Evolutionary conservation across 2,329 filamentous ascomycete genomes (phyloP), one percentile per base, ranked within the genome.

Genomic region (Neoarthrinium moseri): DNA sequence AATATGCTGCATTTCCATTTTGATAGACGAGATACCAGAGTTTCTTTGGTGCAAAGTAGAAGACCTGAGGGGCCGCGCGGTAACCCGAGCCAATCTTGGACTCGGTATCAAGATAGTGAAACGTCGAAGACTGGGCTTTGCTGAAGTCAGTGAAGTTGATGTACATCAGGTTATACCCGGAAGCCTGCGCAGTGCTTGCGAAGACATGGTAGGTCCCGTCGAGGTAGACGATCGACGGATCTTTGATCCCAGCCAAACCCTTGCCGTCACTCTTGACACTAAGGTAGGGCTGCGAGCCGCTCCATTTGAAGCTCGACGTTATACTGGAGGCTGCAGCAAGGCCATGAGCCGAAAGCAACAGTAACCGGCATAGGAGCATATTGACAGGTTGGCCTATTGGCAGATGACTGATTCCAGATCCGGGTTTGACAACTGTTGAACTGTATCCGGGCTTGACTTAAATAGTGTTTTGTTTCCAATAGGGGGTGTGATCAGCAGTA

Each of bases 21-120:
- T 71, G 66, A 52, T 59, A 71, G 49, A 72, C 53, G n/a, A 70
- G 61, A 45, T 71, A 71, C 68, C 67, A 71, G 8, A 68, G 57
- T 23, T 64, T 64, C 23, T 72, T 67, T 0, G 68, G 67, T 15
- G 51, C 63, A 23, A 70, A 70, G 56, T 63, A 71, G 54, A 71
- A 70, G 24, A 71, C 62, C 43, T 70, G 44, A 2, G 67, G 68
- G 4, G 68, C 68, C 11, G 68, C 68, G 7, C 66, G 62, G 52
- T 70, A 71, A 3, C 67, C 68, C 1, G 58, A 52, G 6, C 67
- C 67, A n/a, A 71, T 62, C 12, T 54, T 47, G 2, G 61, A 53
- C 43, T 66, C 58, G 34, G n/a, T n/a, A n/a, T 70, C 66, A 8
- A 71, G 62, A 50, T 70, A 70, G 54, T 57, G 57, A 51, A 69